Conservation (phyloP, 768 basidiomycete genomes). For the Suillus subaureus region DNA sequence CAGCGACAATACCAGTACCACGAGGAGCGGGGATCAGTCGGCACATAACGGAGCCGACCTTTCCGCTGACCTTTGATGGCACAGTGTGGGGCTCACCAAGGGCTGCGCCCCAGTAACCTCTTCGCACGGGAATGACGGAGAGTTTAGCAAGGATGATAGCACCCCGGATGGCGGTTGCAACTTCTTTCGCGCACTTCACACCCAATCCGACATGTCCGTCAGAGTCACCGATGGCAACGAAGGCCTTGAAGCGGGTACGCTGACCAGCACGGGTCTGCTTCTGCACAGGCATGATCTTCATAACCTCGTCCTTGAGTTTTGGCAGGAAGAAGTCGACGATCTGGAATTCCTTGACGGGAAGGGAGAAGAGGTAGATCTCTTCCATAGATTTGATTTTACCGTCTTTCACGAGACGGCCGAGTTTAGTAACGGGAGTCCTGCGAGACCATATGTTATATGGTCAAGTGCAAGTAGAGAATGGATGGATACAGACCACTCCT, state of each 20-base stretch:
- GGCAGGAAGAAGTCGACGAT: slow-evolving; percentile 99
- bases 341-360: slow-evolving; percentile 99
- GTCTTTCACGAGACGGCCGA: slow-evolving; percentile 98
- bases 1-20: slow-evolving; percentile 99
- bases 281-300: slow-evolving; percentile 99
- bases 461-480: slow-evolving; percentile 5
- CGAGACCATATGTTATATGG: slow-evolving; percentile 13
- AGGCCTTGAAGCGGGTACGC: slow-evolving; percentile 99
- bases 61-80: slow-evolving; percentile 97
- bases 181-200: slow-evolving; percentile 99
- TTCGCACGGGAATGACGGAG: slow-evolving; percentile 95
- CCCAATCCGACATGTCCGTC: slow-evolving; percentile 99
- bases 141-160: slow-evolving; percentile 99
- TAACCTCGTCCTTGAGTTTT: slow-evolving; percentile 99
- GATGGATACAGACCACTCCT: slow-evolving; percentile 81
- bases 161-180: slow-evolving; percentile 98
- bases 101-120: slow-evolving; percentile 99
- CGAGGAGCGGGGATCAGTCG: slow-evolving; percentile 97
- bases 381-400: slow-evolving; percentile 99
- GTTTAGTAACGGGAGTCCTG: slow-evolving; percentile 98
- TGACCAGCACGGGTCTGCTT: slow-evolving; percentile 99
- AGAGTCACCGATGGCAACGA: slow-evolving; percentile 98
- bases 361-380: slow-evolving; percentile 99
- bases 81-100: slow-evolving; percentile 99
- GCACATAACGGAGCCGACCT: slow-evolving; percentile 99